These are phyloP conservation scores for Podila horticola DNA, from an alignment of 192 early-diverging fungal genomes.

Conservation along the genomic window DNA sequence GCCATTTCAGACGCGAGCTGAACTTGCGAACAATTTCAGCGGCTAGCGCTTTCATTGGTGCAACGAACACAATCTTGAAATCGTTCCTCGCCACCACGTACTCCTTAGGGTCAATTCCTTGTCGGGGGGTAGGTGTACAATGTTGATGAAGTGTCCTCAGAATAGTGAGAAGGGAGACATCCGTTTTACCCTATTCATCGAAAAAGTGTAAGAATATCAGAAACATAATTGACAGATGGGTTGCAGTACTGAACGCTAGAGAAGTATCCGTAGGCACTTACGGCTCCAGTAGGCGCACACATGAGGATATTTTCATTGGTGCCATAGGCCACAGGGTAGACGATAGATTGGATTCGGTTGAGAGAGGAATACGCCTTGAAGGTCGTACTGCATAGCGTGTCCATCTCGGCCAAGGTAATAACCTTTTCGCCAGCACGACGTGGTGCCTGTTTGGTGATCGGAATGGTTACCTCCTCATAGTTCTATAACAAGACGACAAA, in stretches of 20 bases:
- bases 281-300: slow-evolving; percentile 97
- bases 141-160: slow-evolving; percentile 82
- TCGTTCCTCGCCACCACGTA: slow-evolving; percentile 80
- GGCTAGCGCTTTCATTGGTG: slow-evolving; percentile 98
- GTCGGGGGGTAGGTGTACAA: slow-evolving; percentile 67
- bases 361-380: slow-evolving; percentile 89
- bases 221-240: too few relatives aligned
- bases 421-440: slow-evolving; percentile 70
- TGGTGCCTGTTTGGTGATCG: slow-evolving; percentile 75
- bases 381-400: slow-evolving; percentile 76
- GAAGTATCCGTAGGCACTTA: slow-evolving; percentile 52
- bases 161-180: slow-evolving; percentile 95
- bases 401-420: slow-evolving; percentile 76
- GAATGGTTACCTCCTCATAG: slow-evolving; percentile 94
- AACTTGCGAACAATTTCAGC: slow-evolving; percentile 97
- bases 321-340: slow-evolving; percentile 92
- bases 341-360: slow-evolving; percentile 96
- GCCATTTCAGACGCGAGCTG: slow-evolving; percentile 79
- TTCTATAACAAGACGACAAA: slow-evolving; percentile 56
- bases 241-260: too few relatives aligned
- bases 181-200: slow-evolving; percentile 86
- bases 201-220: background rate
- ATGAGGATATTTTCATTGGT: slow-evolving; percentile 99
- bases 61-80: slow-evolving; percentile 99
- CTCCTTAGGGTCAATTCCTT: slow-evolving; percentile 53